phyloP scores from a whole-genome alignment of 495 filamentous ascomycete genomes.

The Penicillium pancosmium region DNA sequence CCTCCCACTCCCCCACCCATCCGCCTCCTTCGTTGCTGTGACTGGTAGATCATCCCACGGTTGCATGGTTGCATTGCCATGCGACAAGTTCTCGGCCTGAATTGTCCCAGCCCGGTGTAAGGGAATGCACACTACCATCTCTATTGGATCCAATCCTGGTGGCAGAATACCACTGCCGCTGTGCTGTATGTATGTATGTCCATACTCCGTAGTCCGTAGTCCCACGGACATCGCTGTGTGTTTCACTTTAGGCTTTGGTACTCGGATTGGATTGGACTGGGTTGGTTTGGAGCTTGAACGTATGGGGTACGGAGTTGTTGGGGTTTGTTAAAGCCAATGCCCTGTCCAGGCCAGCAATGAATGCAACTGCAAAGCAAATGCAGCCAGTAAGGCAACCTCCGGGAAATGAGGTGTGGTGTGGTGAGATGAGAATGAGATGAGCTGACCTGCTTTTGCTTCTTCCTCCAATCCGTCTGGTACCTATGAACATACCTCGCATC shows the following conservation, averaged over 20 bases:
- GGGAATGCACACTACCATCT: conserved; percentile 4
- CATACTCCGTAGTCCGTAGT: too few species aligned
- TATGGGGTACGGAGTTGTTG: background rate
- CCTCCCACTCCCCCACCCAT: background rate
- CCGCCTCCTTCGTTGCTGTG: background rate
- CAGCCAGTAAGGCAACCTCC: conserved; percentile 7
- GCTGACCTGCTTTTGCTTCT: conserved; percentile 3
- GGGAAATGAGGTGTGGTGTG: background rate
- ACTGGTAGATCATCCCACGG: conserved; percentile 29
- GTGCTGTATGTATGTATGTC: too few species aligned
- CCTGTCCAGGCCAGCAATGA: conserved; percentile 6
- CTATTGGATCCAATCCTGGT: conserved; percentile 7
- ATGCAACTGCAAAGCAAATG: conserved; percentile 1
- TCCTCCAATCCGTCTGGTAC: background rate
- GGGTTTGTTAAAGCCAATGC: conserved; percentile 7
- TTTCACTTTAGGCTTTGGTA: background rate
- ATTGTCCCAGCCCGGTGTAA: background rate
- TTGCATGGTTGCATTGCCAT: conserved; percentile 31
- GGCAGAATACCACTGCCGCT: background rate
- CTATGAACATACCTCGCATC: too few species aligned
- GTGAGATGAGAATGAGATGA: background rate
- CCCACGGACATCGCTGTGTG: background rate
- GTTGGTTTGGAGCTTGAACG: background rate
- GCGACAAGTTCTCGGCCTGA: conserved; percentile 1
- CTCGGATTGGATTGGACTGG: conserved; percentile 1